Conservation (phyloP, 2,329 filamentous ascomycete species). For the Gaeumannomyces tritici region DNA sequence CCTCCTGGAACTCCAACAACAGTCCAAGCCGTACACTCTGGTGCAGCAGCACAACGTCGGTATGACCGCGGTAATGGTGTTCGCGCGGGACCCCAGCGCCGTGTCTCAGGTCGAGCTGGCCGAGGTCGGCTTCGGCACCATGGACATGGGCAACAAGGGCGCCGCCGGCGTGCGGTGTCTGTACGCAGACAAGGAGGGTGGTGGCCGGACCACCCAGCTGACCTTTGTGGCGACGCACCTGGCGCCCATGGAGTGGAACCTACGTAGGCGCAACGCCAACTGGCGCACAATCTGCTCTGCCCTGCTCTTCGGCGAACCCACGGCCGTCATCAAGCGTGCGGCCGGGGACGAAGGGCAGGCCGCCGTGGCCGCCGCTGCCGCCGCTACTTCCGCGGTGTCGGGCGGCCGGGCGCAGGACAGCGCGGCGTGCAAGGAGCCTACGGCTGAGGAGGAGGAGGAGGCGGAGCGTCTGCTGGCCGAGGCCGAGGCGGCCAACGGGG, state of each 20-base stretch:
- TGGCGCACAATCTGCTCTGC: conserved; percentile 78
- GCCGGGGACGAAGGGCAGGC: not conserved
- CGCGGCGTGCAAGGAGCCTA: conserved; percentile 11
- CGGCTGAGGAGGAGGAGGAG: conserved; percentile 25
- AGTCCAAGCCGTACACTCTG: conserved; percentile 50
- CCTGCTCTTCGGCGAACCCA: conserved; percentile 61
- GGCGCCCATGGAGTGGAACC: conserved; percentile 74
- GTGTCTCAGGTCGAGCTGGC: conserved; percentile 64
- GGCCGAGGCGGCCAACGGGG: conserved; percentile 10
- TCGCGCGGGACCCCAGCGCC: conserved; percentile 54
- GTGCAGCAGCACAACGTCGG: conserved; percentile 67
- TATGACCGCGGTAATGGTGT: conserved; percentile 84
- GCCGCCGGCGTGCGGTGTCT: conserved; percentile 70
- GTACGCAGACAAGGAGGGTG: conserved; percentile 34
- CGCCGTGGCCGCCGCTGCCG: not conserved
- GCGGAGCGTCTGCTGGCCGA: conserved; percentile 25
- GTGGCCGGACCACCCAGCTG: conserved; percentile 37
- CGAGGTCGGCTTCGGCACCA: conserved; percentile 74
- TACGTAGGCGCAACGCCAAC: conserved; percentile 70
- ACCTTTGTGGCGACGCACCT: conserved; percentile 87
- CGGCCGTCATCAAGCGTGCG: conserved; percentile 22
- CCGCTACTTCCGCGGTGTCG: not conserved
- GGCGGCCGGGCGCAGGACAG: conserved; percentile 9
- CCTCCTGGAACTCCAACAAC: not conserved
- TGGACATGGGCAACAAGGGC: conserved; percentile 92